Percentiles rank a stretch among this genome's conserved stretches.
Conservation (phyloP, 2,329 filamentous ascomycete species). For the Fusarium vanettenii region DNA sequence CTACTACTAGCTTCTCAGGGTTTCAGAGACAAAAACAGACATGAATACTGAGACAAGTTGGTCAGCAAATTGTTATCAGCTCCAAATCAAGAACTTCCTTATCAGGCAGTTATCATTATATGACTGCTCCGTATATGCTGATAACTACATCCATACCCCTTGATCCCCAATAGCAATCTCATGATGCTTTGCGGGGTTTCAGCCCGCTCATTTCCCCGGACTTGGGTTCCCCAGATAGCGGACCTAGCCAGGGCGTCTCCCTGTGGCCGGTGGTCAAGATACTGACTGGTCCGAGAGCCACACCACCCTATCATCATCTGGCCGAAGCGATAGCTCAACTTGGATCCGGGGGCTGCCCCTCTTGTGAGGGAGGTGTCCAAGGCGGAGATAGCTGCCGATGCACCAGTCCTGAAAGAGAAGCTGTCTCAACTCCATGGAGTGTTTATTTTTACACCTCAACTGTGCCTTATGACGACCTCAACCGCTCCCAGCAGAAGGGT, state of each 20-base stretch:
- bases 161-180: constrained; percentile 7
- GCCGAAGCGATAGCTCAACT: constrained; percentile 2
- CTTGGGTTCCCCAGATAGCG: constrained; percentile 34
- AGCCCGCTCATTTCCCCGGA: constrained; percentile 31
- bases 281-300: constrained; percentile 23
- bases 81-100: background rate
- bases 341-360: background rate
- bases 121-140: constrained; percentile 3
- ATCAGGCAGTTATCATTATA: background rate
- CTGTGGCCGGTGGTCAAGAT: constrained; percentile 8
- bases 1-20: background rate
- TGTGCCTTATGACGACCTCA: constrained; percentile 11
- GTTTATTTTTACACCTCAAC: constrained; percentile 5
- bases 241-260: constrained; percentile 20
- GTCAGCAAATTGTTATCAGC: background rate
- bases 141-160: background rate
- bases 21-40: background rate
- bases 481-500: background rate
- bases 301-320: constrained; percentile 24
- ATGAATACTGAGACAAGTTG: background rate
- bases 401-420: constrained; percentile 14
- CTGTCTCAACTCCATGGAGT: background rate
- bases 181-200: constrained; percentile 26
- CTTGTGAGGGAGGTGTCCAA: background rate
- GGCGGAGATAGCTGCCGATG: constrained; percentile 4